Conservation (phyloP, 768 basidiomycete genomes). For the Megacollybia marginata region DNA sequence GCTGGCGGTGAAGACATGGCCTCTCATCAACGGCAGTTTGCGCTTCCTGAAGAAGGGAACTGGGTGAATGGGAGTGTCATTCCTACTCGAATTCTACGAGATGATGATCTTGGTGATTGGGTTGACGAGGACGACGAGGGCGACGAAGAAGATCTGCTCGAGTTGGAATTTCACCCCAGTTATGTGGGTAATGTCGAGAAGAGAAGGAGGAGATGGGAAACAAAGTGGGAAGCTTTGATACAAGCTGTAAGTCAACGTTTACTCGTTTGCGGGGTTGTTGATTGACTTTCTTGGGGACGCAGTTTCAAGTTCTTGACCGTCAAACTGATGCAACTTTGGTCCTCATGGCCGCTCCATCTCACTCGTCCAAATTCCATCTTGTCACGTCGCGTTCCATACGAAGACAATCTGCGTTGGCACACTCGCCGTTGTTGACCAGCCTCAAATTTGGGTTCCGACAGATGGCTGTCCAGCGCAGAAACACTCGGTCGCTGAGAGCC, state of each 20-base stretch:
- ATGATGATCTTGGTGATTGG: constrained; percentile 53
- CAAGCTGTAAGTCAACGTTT: constrained; percentile 48
- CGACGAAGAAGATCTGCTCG: constrained; percentile 64
- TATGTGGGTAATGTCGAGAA: constrained; percentile 63
- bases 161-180: constrained; percentile 70
- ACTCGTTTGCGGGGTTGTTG: background rate
- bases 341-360: constrained; percentile 67
- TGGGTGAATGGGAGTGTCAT: constrained; percentile 22
- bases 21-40: constrained; percentile 18
- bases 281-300: background rate
- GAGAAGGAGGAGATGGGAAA: constrained; percentile 64
- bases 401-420: constrained; percentile 38
- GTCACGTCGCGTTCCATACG: constrained; percentile 65
- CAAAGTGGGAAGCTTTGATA: constrained; percentile 66
- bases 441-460: constrained; percentile 54
- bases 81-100: constrained; percentile 12
- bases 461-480: constrained; percentile 48
- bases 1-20: constrained; percentile 51
- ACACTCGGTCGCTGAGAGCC: constrained; percentile 33
- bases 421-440: constrained; percentile 40
- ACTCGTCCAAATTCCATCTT: constrained; percentile 57
- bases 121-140: constrained; percentile 67
- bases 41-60: constrained; percentile 31
- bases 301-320: constrained; percentile 76
- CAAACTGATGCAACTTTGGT: constrained; percentile 78